Evolutionary conservation across 192 early-diverging fungal genomes (phyloP), one percentile per base, ranked within the genome.

Genomic region (Podochytrium sp.): DNA sequence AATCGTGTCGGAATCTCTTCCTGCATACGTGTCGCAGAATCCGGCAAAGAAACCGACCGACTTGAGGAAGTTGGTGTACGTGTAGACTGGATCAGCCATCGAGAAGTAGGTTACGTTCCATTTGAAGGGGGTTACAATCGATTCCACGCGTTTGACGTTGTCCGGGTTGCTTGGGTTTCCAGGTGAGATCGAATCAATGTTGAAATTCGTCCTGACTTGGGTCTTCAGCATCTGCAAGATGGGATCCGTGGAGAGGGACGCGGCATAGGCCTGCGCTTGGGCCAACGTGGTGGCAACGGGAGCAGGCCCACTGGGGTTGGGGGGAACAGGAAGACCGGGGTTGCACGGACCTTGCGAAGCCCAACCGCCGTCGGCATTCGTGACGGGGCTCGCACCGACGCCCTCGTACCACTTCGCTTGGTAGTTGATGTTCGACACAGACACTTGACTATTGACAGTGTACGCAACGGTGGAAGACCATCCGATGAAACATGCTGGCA

Each of bases 61-160:
- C 66, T 69, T 58, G 53, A 72, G 37, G 32, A 72, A 72, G 57
- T 61, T 61, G 55, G 58, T 25, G 41, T 72, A 72, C 25, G 70
- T 72, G 70, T 72, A 72, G 4, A 29, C 56, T 30, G 70, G 70
- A 37, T 72, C 58, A n/a, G 70, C 55, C 5, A 41, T 4, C 39
- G 70, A 61, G 34, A 72, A 72, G 57, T 60, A 72, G n/a, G 10
- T 20, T 12, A 37, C 10, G 23, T 38, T 23, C 70, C 70, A 72
- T 23, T 58, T 72, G 56, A n/a, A 6, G 6, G 29, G 56, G 16
- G 67, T 37, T 12, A 70, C 27, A 33, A 66, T 65, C 5, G 7
- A n/a, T 35, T 70, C 67, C 12, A 70, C 67, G 25, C 67, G 49
- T 52, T 57, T 53, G 32, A 70, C 67, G 55, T 70, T 70, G 25